Base-by-base conservation (phyloP, 441 rosid genomes). In the Metrosideros polymorpha region DNA sequence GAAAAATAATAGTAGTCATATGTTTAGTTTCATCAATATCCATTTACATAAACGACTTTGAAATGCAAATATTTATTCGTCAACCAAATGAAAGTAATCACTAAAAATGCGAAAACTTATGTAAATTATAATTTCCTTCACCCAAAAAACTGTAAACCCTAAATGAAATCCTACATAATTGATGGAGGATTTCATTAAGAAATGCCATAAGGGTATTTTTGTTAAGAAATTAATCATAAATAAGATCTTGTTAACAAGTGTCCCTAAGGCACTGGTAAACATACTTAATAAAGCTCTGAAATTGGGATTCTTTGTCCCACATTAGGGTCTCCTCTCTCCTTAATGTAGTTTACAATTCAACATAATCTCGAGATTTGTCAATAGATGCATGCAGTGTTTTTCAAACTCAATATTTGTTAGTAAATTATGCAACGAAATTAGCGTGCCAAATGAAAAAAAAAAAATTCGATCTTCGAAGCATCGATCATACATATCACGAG, bases 351-450 rank as follows among this genome's bases (percentile, higher is more conserved):
- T 35, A 66, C 6, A 66, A 0, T 35, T 3, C 7, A 13, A 57
- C 57, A 54, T 4, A 54, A 4, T 54, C 6, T 2, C 0, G 1
- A 1, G 32, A 59, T 59, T 0, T 13, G 1, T 30, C 71, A 29
- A 0, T 29, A 59, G 2, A 59, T 59, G 17, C 1, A 59, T 59
- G 1, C 9, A 7, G 0, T 57, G 2, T 12, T 27, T 45, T 57
- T 6, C 1, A 57, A 3, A 0, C 0, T 59, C 3, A 6, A 29
- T 3, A 7, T 29, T 14, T 29, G 5, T 59, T 1, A 59, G 39
- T 1, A 3, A 0, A 2, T 29, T 2, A 7, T 15, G 71, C 4
- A 29, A n/a, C n/a, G n/a, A n/a, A n/a, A n/a, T n/a, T n/a, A n/a
- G n/a, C n/a, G n/a, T n/a, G n/a, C n/a, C n/a, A n/a, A n/a, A n/a